A percentile compares a stretch with the other conserved stretches of the same genome.
Evolutionary conservation across 495 filamentous ascomycete species (phyloP).

Genomic region (Tetracladium setigerum): DNA sequence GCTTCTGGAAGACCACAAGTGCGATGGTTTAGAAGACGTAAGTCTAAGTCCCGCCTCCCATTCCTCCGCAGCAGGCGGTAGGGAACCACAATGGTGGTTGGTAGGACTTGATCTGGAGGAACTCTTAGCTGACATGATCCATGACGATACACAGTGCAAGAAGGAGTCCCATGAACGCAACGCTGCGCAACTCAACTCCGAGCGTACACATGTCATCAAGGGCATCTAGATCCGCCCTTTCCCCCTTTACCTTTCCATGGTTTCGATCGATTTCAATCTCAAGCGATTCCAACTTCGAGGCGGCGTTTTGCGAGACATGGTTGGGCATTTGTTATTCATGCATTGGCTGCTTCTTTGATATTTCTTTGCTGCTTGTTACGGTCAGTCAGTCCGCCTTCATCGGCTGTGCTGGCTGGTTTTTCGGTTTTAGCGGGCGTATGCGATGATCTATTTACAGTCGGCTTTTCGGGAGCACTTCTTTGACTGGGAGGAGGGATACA

Average conservation of each 20-base stretch:
- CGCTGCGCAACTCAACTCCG: conserved; percentile 80
- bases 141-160: conserved; percentile 60
- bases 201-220: conserved; percentile 54
- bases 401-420: too few species aligned
- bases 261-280: too few species aligned
- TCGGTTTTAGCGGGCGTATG: conserved; percentile 20
- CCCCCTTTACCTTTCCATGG: too few species aligned
- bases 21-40: conserved; percentile 84
- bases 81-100: conserved; percentile 35
- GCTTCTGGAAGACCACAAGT: conserved; percentile 88
- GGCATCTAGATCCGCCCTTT: conserved; percentile 25
- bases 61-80: background rate
- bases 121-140: conserved; percentile 21
- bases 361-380: too few species aligned
- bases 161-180: conserved; percentile 91
- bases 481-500: too few species aligned
- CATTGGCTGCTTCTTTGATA: too few species aligned
- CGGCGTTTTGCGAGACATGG: too few species aligned
- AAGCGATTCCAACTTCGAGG: too few species aligned
- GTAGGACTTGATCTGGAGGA: conserved; percentile 31
- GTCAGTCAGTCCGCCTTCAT: too few species aligned
- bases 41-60: conserved; percentile 24
- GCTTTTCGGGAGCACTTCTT: too few species aligned
- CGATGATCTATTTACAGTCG: too few species aligned
- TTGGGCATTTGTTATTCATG: too few species aligned